Evolutionary conservation across 352 stramenopile species (phyloP).

Genomic region (Globisporangium emineosum): DNA sequence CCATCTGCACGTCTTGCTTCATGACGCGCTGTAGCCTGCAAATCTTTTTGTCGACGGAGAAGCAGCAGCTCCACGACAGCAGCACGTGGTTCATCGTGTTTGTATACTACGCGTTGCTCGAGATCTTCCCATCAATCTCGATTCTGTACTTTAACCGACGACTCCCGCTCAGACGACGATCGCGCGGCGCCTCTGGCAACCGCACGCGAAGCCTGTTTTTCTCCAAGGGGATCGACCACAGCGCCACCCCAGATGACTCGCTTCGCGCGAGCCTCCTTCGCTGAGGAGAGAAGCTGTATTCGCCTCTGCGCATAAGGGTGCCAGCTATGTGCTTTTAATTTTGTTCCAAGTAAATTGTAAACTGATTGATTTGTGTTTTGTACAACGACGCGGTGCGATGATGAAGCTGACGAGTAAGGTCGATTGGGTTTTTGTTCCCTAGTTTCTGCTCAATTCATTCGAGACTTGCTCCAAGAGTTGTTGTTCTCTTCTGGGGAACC

Average conservation of each 20-base stretch:
- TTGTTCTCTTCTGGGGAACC: no score
- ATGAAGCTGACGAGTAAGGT: no score
- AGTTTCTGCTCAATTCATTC: no score
- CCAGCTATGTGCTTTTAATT: neutral
- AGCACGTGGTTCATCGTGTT: constrained; percentile 80
- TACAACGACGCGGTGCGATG: no score
- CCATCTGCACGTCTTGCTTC: constrained; percentile 83
- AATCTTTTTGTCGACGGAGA: constrained; percentile 67
- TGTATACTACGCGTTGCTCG: constrained; percentile 77
- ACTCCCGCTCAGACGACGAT: constrained; percentile 44
- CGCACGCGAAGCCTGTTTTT: constrained; percentile 37
- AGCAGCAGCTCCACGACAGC: constrained; percentile 68
- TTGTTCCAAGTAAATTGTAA: neutral
- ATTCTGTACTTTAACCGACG: constrained; percentile 85
- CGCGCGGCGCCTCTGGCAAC: constrained; percentile 12
- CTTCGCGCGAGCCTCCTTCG: constrained; percentile 53
- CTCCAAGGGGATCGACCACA: constrained; percentile 29
- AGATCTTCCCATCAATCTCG: constrained; percentile 73
- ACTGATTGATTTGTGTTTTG: neutral
- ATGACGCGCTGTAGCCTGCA: constrained; percentile 66
- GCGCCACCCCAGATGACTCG: constrained; percentile 14
- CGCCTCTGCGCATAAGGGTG: neutral
- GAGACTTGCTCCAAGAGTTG: no score
- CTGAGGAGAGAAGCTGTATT: constrained; percentile 7
- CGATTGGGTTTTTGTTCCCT: no score